Evolutionary conservation across 2,329 filamentous ascomycete genomes (phyloP), one percentile per base, ranked within the genome.

Genomic region (Xylariaceae sp.): DNA sequence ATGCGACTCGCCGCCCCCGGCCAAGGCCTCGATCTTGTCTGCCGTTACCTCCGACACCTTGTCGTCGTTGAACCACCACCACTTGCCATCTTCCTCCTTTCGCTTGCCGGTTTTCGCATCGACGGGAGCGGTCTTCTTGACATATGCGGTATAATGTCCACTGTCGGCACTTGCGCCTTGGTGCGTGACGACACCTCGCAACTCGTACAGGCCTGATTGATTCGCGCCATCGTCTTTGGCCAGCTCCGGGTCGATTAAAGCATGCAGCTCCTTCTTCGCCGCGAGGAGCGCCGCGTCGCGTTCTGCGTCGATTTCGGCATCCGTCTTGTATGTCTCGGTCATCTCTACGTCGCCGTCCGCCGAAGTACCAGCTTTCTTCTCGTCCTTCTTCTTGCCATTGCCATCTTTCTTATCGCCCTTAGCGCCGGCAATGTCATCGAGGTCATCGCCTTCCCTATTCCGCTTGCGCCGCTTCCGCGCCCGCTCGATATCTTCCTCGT

Each of bases 21-120:
- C 84, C 49, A 99, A 82, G 2, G 88, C 89, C 71, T 93, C 90
- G 64, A 99, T 96, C 79, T 96, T 95, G 67, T 98, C 93, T 21
- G 85, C 80, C 16, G 91, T 86, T 23, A 99, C 95, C 78, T 99
- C 95, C 14, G 89, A 87, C 32, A 99, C 95, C 78, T 92, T 96
- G 71, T 99, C 93, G 69, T 99, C 95, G 74, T 99, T 98, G 82
- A 99, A 99, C 93, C 95, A 99, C 93, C 95, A 99, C 95, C 95
- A 99, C 68, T 92, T 96, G 65, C 90, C 92, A 70, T 96, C 91
- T 70, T 96, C 91, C 69, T 89, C 86, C 51, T 84, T 86, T 67
- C 85, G 80, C 78, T 91, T 90, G 64, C 90, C 91, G 19, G 88
- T 90, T 68, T 87, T 85, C 16, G 88, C 81, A 65, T 96, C 89